Conservation (phyloP, 768 basidiomycete genomes). For the Solioccasus polychromus region DNA sequence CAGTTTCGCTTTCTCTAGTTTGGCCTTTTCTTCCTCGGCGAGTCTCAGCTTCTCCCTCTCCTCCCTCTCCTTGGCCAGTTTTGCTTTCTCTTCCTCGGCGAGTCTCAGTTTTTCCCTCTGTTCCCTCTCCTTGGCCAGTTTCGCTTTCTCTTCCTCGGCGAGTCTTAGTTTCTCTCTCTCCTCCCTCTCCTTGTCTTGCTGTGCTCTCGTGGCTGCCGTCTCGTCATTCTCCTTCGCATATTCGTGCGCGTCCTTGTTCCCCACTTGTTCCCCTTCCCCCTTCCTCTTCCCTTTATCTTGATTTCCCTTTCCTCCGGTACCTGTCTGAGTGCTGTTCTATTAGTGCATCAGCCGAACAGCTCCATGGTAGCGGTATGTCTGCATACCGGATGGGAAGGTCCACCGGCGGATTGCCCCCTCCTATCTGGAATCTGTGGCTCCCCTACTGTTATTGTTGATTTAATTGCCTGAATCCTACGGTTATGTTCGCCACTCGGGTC, state of each 20-base stretch:
- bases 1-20: neutral
- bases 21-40: neutral
- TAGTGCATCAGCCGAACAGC: neutral
- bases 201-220: neutral
- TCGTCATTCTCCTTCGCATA: neutral
- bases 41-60: neutral
- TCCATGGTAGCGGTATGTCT: no score
- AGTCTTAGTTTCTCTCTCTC: neutral
- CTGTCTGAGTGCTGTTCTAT: constrained; percentile 6
- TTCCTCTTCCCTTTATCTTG: neutral
- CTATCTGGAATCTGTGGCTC: constrained; percentile 13
- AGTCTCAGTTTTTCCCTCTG: neutral
- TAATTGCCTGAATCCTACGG: neutral
- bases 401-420: neutral
- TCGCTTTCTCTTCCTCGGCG: neutral
- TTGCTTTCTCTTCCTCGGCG: neutral
- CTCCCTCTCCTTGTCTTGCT: neutral
- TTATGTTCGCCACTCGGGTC: constrained; percentile 4
- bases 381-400: constrained; percentile 7
- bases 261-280: neutral
- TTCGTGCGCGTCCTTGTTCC: neutral
- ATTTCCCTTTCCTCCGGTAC: neutral
- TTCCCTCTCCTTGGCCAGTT: neutral
- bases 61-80: neutral
- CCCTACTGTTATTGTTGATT: constrained; percentile 1